phyloP scores from a whole-genome alignment of 1,139 yeast genomes.

The Hanseniaspora gamundiae region DNA sequence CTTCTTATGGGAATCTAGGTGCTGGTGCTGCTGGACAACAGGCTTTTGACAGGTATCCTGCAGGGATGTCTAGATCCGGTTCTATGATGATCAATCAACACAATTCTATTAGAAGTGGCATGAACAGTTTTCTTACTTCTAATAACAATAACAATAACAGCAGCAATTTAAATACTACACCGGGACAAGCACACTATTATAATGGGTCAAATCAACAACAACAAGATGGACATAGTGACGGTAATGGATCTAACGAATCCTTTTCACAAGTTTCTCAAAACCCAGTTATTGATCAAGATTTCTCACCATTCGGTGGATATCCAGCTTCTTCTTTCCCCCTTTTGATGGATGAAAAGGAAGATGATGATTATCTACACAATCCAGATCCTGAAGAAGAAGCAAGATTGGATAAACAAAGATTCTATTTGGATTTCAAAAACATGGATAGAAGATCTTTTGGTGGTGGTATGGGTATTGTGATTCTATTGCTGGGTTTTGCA shows the following conservation, averaged over 20 bases:
- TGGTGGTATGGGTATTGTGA: conserved; percentile 45
- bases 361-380: conserved; percentile 83
- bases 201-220: not conserved
- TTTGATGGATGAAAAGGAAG: conserved; percentile 78
- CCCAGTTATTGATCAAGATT: conserved; percentile 32
- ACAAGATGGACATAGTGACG: not conserved
- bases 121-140: too few species aligned
- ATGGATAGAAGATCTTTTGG: conserved; percentile 49
- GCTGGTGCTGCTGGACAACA: conserved; percentile 34
- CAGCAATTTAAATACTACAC: too few species aligned
- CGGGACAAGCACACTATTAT: too few species aligned
- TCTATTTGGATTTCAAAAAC: conserved; percentile 43
- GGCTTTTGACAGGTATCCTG: conserved; percentile 48
- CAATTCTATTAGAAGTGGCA: not conserved
- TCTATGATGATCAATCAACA: conserved; percentile 21
- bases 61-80: conserved; percentile 38
- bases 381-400: conserved; percentile 90
- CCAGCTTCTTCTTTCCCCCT: conserved; percentile 83
- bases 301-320: conserved; percentile 88
- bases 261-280: not conserved
- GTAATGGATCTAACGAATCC: conserved; percentile 12
- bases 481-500: conserved; percentile 47
- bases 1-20: conserved; percentile 1
- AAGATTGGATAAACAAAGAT: conserved; percentile 53
- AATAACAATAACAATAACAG: too few species aligned